Percentiles rank a stretch among this genome's conserved stretches.
These are phyloP conservation scores for Strobilomyces dryophilus DNA, from an alignment of 768 basidiomycete species.

Conservation along the genomic window DNA sequence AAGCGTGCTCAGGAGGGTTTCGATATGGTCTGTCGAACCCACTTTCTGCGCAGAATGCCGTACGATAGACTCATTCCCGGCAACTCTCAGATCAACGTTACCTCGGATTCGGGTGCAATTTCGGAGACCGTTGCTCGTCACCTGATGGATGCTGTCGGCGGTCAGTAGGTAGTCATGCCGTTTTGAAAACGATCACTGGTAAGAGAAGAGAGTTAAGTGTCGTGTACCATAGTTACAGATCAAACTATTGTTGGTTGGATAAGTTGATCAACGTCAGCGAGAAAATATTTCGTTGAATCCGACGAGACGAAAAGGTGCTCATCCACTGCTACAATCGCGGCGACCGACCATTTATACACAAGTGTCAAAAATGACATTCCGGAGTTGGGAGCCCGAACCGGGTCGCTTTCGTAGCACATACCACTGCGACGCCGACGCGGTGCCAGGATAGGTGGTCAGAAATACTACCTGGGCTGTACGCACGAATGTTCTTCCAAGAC, in stretches of 20 bases:
- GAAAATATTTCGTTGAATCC: no score
- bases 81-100: constrained; percentile 33
- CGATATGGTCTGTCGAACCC: constrained; percentile 3
- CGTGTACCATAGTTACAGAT: no score
- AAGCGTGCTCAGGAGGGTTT: constrained; percentile 47
- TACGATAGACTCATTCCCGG: background rate
- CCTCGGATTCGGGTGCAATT: constrained; percentile 23
- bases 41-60: background rate
- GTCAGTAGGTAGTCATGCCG: background rate
- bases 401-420: constrained; percentile 32
- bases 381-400: no score
- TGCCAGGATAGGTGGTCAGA: constrained; percentile 48
- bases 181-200: no score
- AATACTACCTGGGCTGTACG: constrained; percentile 32
- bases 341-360: no score
- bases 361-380: no score
- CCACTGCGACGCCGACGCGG: constrained; percentile 37
- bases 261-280: no score
- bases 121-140: constrained; percentile 30
- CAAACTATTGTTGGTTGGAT: no score
- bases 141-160: constrained; percentile 19
- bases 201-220: no score
- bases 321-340: no score
- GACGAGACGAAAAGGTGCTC: no score
- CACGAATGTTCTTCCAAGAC: background rate